Base-by-base conservation (phyloP, 2,329 filamentous ascomycete species). In the Botryotinia calthae region DNA sequence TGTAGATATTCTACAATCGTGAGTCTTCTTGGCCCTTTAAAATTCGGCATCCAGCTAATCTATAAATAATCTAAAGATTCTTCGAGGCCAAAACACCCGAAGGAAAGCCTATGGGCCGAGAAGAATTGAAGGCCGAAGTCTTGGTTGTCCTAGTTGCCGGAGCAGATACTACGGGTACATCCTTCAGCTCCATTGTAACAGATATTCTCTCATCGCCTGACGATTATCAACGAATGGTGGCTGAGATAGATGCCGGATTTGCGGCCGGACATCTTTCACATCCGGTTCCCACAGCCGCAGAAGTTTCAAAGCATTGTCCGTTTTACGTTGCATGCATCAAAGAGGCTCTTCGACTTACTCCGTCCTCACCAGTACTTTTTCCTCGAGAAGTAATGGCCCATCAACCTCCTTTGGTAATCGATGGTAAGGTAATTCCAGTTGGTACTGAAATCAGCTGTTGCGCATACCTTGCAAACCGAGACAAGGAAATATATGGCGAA, bases 281-380 rank as follows among this genome's bases (percentile, higher is more conserved):
- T 4, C 67, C 70, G 4, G 40, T 72, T 46, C 61, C 62, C 0
- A 66, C 42, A 34, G 46, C 48, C 40, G 48, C 61, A 22, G 70
- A 72, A 18, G 51, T 67, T 22, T 67, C 51, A 28, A 40, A 51
- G 4, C 22, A 54, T 7, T 66, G 61, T 10, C 62, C 68, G 22
- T 71, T 66, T 25, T 70, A 58, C 12, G 62, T 67, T 28, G 46
- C 70, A 34, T 72, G 70, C 48, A 37, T 72, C 7, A 66, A 72
- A 20, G 70, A 72, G n/a, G 42, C 70, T 22, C 46, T 72, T 8
- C 62, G 70, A 40, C 62, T 66, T n/a, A 58, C 22, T 16, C 70
- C 70, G 22, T 28, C 70, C 20, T 54, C 70, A 3, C 70, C 70
- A 28, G 64, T 28, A 46, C 64, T 67, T n/a, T 56, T 72, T 6